phyloP scores from a whole-genome alignment of 768 basidiomycete species.

The Boletus patriciae region DNA sequence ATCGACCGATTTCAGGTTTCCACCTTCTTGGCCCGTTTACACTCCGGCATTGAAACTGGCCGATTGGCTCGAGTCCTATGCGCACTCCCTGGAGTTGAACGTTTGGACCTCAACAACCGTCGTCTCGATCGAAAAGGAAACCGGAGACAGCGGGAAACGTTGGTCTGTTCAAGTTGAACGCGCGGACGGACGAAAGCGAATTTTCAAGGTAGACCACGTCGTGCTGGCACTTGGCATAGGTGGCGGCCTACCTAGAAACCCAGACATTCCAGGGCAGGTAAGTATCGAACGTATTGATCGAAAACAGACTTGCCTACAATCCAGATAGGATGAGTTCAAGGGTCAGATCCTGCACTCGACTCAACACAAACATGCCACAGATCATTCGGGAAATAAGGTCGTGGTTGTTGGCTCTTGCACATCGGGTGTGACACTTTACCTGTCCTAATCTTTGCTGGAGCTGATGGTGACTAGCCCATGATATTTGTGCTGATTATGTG shows the following conservation, averaged over 20 bases:
- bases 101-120: conserved; percentile 56
- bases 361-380: conserved; percentile 52
- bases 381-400: conserved; percentile 68
- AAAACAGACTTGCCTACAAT: conserved; percentile 1
- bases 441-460: not conserved
- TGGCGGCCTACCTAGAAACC: conserved; percentile 44
- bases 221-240: conserved; percentile 51
- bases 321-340: conserved; percentile 52
- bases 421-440: conserved; percentile 42
- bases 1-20: conserved; percentile 43
- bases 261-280: conserved; percentile 46
- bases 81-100: conserved; percentile 58
- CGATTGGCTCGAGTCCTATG: conserved; percentile 68
- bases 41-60: conserved; percentile 58
- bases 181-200: conserved; percentile 35
- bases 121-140: conserved; percentile 26
- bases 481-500: conserved; percentile 48
- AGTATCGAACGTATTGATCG: not conserved
- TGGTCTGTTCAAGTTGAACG: conserved; percentile 47
- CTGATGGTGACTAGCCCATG: conserved; percentile 40
- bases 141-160: conserved; percentile 33
- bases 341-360: conserved; percentile 63
- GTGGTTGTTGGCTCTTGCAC: conserved; percentile 68
- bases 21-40: conserved; percentile 58
- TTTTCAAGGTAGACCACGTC: conserved; percentile 49